Percentiles rank a stretch among this genome's conserved stretches.
These are phyloP conservation scores for Trichoderma sp. DNA, from an alignment of 2,329 filamentous ascomycete genomes.

Conservation along the genomic window DNA sequence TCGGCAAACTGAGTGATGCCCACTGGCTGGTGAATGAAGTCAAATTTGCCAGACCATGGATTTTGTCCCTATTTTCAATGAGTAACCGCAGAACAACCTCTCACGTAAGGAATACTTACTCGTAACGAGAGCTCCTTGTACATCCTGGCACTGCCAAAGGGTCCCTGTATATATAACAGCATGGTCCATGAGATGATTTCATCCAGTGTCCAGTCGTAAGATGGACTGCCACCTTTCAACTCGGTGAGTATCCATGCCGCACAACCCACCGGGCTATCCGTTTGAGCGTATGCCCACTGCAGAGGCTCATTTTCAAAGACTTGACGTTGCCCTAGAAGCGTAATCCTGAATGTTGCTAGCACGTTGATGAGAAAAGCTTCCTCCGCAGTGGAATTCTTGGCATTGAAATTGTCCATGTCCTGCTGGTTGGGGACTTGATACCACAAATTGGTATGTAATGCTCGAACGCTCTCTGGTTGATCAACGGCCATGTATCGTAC, in stretches of 20 bases:
- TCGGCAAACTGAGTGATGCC: neutral
- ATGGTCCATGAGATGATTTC: neutral
- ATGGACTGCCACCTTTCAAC: neutral
- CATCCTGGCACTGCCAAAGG: neutral
- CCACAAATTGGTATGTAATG: neutral
- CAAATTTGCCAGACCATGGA: neutral
- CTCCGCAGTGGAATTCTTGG: neutral
- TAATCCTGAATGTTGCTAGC: neutral
- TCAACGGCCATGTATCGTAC: neutral
- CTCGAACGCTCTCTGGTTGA: neutral
- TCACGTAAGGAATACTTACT: neutral
- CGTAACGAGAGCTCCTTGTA: neutral
- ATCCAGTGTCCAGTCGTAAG: neutral
- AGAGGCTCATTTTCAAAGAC: neutral
- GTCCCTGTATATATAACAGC: neutral
- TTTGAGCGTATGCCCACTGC: neutral
- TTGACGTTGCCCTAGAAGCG: neutral
- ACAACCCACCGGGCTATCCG: neutral
- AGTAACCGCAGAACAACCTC: rapidly evolving
- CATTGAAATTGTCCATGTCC: neutral
- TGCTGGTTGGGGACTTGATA: neutral
- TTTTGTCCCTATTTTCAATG: neutral
- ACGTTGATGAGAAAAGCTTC: neutral
- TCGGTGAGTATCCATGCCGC: neutral
- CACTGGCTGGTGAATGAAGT: neutral